phyloP scores from a whole-genome alignment of 2,329 filamentous ascomycete species.

The Colletotrichum costaricense region DNA sequence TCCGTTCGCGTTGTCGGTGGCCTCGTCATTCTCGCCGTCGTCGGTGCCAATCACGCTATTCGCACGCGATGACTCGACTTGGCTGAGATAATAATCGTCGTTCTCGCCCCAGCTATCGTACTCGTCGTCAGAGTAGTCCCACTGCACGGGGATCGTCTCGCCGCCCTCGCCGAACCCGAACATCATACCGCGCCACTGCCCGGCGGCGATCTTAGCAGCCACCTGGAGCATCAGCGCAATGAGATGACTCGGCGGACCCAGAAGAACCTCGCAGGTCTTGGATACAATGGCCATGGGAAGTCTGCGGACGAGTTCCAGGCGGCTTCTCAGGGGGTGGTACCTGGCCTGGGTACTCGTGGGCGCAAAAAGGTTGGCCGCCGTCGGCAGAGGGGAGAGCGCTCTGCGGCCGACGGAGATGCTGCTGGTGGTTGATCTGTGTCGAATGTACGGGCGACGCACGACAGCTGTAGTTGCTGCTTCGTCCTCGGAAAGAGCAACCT shows the following conservation, averaged over 20 bases:
- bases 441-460: conserved; percentile 53
- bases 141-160: conserved; percentile 66
- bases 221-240: conserved; percentile 84
- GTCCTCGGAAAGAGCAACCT: conserved; percentile 19
- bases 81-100: conserved; percentile 56
- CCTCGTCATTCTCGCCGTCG: conserved; percentile 33
- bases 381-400: conserved; percentile 74
- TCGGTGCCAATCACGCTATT: conserved; percentile 23
- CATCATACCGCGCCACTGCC: conserved; percentile 71
- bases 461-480: conserved; percentile 39
- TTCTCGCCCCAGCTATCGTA: conserved; percentile 68
- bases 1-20: conserved; percentile 28
- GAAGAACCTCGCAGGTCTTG: conserved; percentile 80
- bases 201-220: conserved; percentile 77
- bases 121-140: conserved; percentile 71
- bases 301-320: conserved; percentile 58
- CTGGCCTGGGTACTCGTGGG: conserved; percentile 49
- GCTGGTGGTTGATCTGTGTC: conserved; percentile 65
- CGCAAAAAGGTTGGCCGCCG: conserved; percentile 73
- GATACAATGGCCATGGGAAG: conserved; percentile 75
- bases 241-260: conserved; percentile 84
- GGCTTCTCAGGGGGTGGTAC: conserved; percentile 47
- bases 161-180: conserved; percentile 65
- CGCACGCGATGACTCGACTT: conserved; percentile 46
- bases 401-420: conserved; percentile 64